These are phyloP conservation scores for Oryza brachyantha DNA, from an alignment of 176 grass and related monocot species.

Conservation along the genomic window DNA sequence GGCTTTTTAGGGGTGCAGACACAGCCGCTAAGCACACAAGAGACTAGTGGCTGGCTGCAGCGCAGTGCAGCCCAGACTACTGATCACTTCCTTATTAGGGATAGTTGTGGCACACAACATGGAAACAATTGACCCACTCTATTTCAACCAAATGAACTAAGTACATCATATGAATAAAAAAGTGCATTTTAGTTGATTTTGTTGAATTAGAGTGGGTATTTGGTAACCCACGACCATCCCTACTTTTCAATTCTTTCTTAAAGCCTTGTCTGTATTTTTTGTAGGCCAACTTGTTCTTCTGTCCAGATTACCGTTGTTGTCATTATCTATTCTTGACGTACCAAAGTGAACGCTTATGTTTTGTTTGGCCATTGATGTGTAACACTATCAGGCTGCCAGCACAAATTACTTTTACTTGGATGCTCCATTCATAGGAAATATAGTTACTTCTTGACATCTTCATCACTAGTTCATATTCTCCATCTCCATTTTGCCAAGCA, in stretches of 20 bases:
- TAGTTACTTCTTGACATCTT: background rate
- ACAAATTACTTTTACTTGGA: background rate
- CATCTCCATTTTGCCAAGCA: constrained; percentile 9
- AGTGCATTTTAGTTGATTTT: background rate
- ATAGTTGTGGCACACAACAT: background rate
- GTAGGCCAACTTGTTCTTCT: background rate
- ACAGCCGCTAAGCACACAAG: too few species aligned
- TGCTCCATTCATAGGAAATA: background rate
- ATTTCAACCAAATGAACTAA: background rate
- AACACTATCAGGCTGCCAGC: background rate
- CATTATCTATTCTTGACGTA: constrained; percentile 11
- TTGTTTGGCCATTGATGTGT: background rate
- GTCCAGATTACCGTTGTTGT: background rate
- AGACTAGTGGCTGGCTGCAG: too few species aligned
- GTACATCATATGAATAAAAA: background rate
- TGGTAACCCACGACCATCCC: too few species aligned
- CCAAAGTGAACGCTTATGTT: constrained; percentile 1
- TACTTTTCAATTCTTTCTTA: constrained; percentile 4
- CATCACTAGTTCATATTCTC: background rate
- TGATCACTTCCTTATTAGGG: background rate
- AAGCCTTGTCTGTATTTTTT: constrained; percentile 17
- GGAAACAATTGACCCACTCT: background rate
- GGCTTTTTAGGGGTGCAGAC: too few species aligned
- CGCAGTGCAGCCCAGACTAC: too few species aligned
- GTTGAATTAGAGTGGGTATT: background rate